Evolutionary conservation across 2,329 filamentous ascomycete species (phyloP).

Genomic region (Fusarium bulbicola): DNA sequence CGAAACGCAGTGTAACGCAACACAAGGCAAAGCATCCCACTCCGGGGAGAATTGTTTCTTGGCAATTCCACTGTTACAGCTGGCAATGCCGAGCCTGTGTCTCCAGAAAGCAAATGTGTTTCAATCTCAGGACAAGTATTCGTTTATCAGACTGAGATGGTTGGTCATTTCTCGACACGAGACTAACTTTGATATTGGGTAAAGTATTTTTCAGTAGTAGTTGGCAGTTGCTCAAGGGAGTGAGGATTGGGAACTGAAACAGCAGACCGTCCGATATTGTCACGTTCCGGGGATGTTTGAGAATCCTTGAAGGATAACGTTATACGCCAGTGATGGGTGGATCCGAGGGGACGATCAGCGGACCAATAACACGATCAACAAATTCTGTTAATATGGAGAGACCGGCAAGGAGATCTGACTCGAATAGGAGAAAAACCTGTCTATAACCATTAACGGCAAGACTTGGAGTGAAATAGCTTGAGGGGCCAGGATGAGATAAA

Average conservation of each 20-base stretch:
- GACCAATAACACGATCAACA: background rate
- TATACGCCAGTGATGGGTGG: slow-evolving; percentile 2
- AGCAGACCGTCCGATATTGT: slow-evolving; percentile 3
- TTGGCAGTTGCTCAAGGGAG: background rate
- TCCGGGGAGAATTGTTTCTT: background rate
- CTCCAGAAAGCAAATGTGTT: background rate
- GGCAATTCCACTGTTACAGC: background rate
- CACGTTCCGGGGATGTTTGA: background rate
- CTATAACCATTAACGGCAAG: background rate
- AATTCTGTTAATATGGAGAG: background rate
- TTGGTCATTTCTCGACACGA: background rate
- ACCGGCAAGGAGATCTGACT: background rate
- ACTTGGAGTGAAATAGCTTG: background rate
- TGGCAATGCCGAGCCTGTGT: background rate
- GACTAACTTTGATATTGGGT: background rate
- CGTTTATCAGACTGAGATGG: background rate
- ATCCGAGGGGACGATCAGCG: background rate
- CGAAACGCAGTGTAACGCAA: background rate
- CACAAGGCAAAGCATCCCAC: slow-evolving; percentile 1
- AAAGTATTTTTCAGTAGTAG: background rate
- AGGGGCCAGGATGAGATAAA: background rate
- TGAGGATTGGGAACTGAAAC: slow-evolving; percentile 16
- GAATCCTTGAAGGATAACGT: slow-evolving; percentile 1
- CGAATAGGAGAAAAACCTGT: slow-evolving; percentile 18
- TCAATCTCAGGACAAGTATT: background rate